Evolutionary conservation across 805 yeast genomes (phyloP).

Genomic region (Candida odintsovae): DNA sequence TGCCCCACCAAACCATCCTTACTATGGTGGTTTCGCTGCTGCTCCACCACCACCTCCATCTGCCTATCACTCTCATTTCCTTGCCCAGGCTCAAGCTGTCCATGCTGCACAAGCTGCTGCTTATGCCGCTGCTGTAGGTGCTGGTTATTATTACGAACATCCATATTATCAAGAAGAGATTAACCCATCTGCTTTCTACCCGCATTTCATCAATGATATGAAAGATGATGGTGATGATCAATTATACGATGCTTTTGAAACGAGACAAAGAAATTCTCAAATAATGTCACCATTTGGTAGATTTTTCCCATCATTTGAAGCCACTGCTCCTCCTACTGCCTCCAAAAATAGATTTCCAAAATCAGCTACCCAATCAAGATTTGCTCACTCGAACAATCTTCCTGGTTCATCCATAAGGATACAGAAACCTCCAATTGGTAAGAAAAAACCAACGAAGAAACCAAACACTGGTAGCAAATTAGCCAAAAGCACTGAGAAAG

Average conservation of each 20-base stretch:
- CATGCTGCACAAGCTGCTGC: neutral
- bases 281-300: conserved; percentile 19
- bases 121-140: neutral
- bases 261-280: neutral
- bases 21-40: neutral
- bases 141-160: neutral
- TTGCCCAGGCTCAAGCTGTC: neutral
- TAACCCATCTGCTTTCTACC: conserved; percentile 4
- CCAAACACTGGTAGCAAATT: neutral
- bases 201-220: conserved; percentile 1
- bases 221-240: conserved; percentile 11
- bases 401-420: neutral
- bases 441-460: neutral
- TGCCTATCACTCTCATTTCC: neutral
- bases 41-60: neutral
- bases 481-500: conserved; percentile 1
- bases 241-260: conserved; percentile 8
- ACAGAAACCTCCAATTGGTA: neutral
- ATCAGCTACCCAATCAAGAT: neutral
- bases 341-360: conserved; percentile 9
- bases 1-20: neutral
- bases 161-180: neutral
- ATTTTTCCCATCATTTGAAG: conserved; percentile 24
- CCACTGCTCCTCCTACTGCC: conserved; percentile 22
- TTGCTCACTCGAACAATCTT: neutral